A percentile compares a stretch with the other conserved stretches of the same genome.
Conservation (phyloP, 495 filamentous ascomycete species). For the Xylaria castorea region DNA sequence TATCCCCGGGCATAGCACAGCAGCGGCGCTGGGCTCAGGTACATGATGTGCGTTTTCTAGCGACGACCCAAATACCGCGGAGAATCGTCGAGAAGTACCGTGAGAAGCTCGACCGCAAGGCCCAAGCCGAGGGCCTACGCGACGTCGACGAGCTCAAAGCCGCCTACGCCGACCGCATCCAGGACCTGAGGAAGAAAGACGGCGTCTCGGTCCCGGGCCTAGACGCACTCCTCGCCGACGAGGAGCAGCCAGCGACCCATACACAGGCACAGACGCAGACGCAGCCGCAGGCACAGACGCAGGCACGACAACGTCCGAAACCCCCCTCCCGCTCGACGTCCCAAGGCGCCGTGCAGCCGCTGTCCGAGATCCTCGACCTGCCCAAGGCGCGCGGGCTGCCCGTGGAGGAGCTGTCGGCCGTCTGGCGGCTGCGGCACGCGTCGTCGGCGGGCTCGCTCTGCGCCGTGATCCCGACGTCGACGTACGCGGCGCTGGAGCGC, state of each 20-base stretch:
- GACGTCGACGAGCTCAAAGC: slow-evolving; percentile 79
- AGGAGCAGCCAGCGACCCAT: slow-evolving; percentile 14
- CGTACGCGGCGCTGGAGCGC: slow-evolving; percentile 69
- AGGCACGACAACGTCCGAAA: slow-evolving; percentile 43
- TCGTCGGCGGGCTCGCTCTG: slow-evolving; percentile 72
- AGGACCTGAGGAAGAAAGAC: slow-evolving; percentile 65
- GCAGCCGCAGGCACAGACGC: slow-evolving; percentile 21
- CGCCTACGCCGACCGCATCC: slow-evolving; percentile 83
- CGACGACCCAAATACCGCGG: slow-evolving; percentile 62
- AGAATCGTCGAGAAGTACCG: slow-evolving; percentile 83
- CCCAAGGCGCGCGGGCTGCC: slow-evolving; percentile 76
- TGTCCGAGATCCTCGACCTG: slow-evolving; percentile 83
- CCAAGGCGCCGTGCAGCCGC: slow-evolving; percentile 72
- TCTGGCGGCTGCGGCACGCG: slow-evolving; percentile 93
- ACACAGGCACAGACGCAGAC: background rate
- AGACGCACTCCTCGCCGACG: slow-evolving; percentile 52
- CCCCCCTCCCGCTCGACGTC: slow-evolving; percentile 41
- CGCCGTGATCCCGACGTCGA: slow-evolving; percentile 75
- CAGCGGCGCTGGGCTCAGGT: slow-evolving; percentile 92
- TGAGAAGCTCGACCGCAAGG: slow-evolving; percentile 84
- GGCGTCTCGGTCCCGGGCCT: slow-evolving; percentile 48
- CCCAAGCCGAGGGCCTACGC: slow-evolving; percentile 75
- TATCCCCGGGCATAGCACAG: slow-evolving; percentile 37
- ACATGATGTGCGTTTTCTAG: slow-evolving; percentile 88
- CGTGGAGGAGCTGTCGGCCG: slow-evolving; percentile 77